Percentiles rank a stretch among this genome's conserved stretches.
Conservation (phyloP, 2,329 filamentous ascomycete genomes). For the Colletotrichum agaves region DNA sequence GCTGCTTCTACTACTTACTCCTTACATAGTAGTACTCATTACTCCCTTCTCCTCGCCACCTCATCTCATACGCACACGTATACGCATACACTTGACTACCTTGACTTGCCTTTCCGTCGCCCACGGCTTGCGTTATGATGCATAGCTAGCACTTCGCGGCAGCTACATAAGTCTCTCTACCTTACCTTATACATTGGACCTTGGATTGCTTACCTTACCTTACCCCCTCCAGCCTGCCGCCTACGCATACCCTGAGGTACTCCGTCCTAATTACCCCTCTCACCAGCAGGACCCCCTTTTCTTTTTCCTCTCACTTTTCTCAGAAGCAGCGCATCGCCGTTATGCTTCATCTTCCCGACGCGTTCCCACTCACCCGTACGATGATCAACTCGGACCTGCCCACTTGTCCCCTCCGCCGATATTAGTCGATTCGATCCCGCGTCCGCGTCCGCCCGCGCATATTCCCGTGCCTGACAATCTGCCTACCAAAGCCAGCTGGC, state of each 20-base stretch:
- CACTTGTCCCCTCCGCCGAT: conserved; percentile 24
- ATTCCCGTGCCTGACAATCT: conserved; percentile 30
- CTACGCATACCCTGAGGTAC: not conserved
- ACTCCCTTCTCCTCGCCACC: not conserved
- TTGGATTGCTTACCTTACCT: not conserved
- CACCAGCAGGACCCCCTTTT: not conserved
- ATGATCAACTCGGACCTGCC: conserved; percentile 28
- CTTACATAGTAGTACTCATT: not conserved
- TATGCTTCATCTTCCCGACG: conserved; percentile 20
- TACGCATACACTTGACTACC: not conserved
- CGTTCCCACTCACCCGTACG: conserved; percentile 28
- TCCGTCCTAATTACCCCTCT: not conserved
- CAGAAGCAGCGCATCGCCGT: not conserved
- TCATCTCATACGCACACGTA: not conserved
- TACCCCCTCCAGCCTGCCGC: not conserved
- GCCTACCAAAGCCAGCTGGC: conserved; percentile 6
- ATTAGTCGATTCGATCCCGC: conserved; percentile 30
- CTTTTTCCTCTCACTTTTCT: not conserved
- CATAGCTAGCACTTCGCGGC: not conserved
- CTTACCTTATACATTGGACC: no score
- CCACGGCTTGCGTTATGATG: not conserved
- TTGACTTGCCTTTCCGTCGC: not conserved
- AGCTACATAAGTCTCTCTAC: no score
- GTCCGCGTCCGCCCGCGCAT: conserved; percentile 14
- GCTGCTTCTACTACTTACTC: no score